Conservation (phyloP, 1,284 basidiomycete genomes). For the Marasmius sp. region DNA sequence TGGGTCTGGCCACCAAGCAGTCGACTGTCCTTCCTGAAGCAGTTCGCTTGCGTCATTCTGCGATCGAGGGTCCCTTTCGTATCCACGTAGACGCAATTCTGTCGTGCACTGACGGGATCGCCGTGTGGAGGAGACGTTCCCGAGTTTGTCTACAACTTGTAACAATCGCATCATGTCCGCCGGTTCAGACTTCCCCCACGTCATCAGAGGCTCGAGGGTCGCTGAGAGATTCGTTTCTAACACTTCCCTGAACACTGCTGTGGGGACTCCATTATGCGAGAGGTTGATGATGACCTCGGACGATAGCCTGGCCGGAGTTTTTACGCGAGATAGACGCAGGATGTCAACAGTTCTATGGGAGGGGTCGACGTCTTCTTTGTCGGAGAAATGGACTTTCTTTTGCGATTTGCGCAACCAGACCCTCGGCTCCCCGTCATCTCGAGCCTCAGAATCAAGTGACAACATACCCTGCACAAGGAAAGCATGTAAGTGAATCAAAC, state of each 20-base stretch:
- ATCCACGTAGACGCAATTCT: constrained; percentile 28
- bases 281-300: constrained; percentile 46
- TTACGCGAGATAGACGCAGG: constrained; percentile 34
- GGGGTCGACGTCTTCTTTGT: constrained; percentile 14
- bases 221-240: constrained; percentile 22
- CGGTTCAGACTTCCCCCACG: constrained; percentile 27
- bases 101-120: constrained; percentile 28
- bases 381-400: constrained; percentile 36
- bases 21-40: constrained; percentile 20
- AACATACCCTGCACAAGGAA: constrained; percentile 28
- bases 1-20: constrained; percentile 37
- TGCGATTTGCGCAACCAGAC: constrained; percentile 42
- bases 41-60: constrained; percentile 9
- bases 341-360: constrained; percentile 39
- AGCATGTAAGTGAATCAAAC: too few relatives aligned
- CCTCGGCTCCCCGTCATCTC: constrained; percentile 17
- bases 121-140: constrained; percentile 29
- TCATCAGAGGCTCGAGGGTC: constrained; percentile 24
- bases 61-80: constrained; percentile 18
- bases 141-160: constrained; percentile 29
- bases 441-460: constrained; percentile 18
- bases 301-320: constrained; percentile 35
- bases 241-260: constrained; percentile 27
- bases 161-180: constrained; percentile 29
- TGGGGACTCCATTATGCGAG: constrained; percentile 42